Evolutionary conservation across 148 eudicot species (phyloP).

Genomic region (Beta vulgaris): DNA sequence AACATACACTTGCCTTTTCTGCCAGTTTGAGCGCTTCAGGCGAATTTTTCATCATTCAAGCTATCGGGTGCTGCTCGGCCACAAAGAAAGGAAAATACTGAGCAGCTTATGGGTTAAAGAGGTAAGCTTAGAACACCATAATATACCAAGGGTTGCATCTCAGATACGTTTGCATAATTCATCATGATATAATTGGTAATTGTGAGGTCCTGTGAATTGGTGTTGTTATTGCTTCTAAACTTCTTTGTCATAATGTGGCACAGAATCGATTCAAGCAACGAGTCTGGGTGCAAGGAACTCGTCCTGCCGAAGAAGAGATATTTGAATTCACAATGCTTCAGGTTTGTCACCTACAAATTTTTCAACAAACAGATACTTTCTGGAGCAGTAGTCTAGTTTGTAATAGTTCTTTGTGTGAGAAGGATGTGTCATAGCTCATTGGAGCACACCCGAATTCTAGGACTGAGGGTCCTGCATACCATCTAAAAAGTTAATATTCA

Average conservation of each 20-base stretch:
- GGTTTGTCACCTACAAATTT: conserved; percentile 39
- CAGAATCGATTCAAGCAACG: conserved; percentile 81
- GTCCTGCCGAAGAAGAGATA: conserved; percentile 86
- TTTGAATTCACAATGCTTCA: conserved; percentile 88
- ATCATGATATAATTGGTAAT: conserved; percentile 6
- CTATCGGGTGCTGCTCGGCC: conserved; percentile 80
- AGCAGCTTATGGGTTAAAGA: conserved; percentile 77
- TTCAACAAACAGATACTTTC: background rate
- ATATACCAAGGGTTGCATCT: conserved; percentile 1
- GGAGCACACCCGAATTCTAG: background rate
- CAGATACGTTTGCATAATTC: background rate
- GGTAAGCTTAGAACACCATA: conserved; percentile 36
- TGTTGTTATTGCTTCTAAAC: conserved; percentile 13
- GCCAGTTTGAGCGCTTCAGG: conserved; percentile 88
- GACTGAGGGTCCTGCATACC: no score
- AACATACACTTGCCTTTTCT: conserved; percentile 1
- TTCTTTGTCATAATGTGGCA: conserved; percentile 19
- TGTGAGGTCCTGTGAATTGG: conserved; percentile 4
- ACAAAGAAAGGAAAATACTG: conserved; percentile 75
- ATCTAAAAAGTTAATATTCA: no score
- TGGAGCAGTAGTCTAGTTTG: background rate
- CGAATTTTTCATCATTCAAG: conserved; percentile 88
- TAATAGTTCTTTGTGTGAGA: background rate
- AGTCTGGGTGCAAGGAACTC: conserved; percentile 84
- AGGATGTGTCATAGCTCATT: background rate